phyloP scores from a whole-genome alignment of 1,284 basidiomycete genomes.

The Trichosporon sp. region DNA sequence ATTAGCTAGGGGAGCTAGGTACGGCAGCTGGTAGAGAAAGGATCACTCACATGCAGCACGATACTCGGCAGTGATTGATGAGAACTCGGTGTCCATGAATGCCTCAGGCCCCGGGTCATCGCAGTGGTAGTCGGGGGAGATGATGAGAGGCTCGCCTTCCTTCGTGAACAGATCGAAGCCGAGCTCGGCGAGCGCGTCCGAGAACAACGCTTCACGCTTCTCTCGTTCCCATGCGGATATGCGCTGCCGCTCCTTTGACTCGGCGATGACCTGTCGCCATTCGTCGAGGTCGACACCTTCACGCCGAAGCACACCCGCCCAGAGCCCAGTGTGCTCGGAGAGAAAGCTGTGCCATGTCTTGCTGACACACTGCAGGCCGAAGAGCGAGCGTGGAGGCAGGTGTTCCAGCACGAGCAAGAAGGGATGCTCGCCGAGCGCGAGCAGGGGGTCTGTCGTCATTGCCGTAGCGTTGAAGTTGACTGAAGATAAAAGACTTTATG shows the following conservation, averaged over 20 bases:
- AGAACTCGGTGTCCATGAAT: neutral
- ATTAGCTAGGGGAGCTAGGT: neutral
- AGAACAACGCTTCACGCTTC: neutral
- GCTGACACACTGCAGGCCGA: neutral
- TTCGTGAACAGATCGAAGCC: neutral
- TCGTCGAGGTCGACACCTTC: neutral
- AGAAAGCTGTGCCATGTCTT: neutral
- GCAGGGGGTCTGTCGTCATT: neutral
- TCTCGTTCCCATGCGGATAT: neutral
- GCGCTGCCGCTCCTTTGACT: neutral
- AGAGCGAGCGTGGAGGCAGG: neutral
- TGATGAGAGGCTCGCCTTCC: neutral
- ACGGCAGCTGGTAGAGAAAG: neutral
- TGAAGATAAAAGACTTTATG: neutral
- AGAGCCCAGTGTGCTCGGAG: neutral
- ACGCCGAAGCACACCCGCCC: neutral
- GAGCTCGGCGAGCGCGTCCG: neutral
- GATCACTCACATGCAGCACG: constrained; percentile 10
- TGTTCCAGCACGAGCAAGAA: neutral
- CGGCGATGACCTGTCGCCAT: neutral
- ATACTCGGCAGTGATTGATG: neutral
- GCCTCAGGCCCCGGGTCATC: neutral
- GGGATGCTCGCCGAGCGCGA: neutral
- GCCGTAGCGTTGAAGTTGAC: neutral
- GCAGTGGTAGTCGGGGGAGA: neutral